Conservation (phyloP, 139 green algal species). For the Chlamydomonas sphaeroides region DNA sequence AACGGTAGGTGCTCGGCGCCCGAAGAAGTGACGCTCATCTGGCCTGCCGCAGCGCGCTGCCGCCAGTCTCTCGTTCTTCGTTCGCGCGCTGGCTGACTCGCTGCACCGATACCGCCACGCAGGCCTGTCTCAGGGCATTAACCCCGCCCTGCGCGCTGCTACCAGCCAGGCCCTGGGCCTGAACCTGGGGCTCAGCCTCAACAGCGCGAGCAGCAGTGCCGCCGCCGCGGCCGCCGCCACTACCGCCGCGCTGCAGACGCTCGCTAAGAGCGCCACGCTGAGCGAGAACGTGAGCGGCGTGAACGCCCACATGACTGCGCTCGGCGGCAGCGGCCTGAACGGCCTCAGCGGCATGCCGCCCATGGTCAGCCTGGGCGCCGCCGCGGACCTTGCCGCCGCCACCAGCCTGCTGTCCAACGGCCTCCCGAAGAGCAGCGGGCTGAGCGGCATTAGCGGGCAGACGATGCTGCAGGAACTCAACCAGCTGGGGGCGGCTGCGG, state of each 20-base stretch:
- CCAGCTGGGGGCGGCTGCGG: slow-evolving; percentile 36
- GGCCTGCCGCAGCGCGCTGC: too few relatives aligned
- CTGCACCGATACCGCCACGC: too few relatives aligned
- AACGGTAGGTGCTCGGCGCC: too few relatives aligned
- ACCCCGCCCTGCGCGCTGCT: slow-evolving; percentile 41
- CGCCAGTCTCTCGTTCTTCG: too few relatives aligned
- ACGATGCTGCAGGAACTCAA: slow-evolving; percentile 45
- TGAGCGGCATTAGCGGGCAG: slow-evolving; percentile 15
- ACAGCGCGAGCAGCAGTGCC: slow-evolving; percentile 1
- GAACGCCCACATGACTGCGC: slow-evolving; percentile 37
- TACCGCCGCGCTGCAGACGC: slow-evolving; percentile 47
- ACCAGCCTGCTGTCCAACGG: slow-evolving; percentile 37
- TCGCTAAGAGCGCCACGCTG: slow-evolving; percentile 40
- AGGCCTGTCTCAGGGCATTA: not conserved
- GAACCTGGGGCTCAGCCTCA: slow-evolving; percentile 47
- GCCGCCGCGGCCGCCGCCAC: slow-evolving; percentile 47
- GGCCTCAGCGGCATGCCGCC: slow-evolving; percentile 8
- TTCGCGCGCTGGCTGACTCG: too few relatives aligned
- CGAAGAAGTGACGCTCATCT: too few relatives aligned
- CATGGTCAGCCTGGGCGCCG: slow-evolving; percentile 3
- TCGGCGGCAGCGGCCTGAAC: not conserved
- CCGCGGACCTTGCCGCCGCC: slow-evolving; percentile 6
- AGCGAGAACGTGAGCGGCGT: slow-evolving; percentile 42
- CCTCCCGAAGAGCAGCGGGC: not conserved
- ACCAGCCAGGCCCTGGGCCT: slow-evolving; percentile 41